A percentile compares a stretch with the other conserved stretches of the same genome.
Evolutionary conservation across 116 monocot genomes (phyloP).

Genomic region (Posidonia oceanica): DNA sequence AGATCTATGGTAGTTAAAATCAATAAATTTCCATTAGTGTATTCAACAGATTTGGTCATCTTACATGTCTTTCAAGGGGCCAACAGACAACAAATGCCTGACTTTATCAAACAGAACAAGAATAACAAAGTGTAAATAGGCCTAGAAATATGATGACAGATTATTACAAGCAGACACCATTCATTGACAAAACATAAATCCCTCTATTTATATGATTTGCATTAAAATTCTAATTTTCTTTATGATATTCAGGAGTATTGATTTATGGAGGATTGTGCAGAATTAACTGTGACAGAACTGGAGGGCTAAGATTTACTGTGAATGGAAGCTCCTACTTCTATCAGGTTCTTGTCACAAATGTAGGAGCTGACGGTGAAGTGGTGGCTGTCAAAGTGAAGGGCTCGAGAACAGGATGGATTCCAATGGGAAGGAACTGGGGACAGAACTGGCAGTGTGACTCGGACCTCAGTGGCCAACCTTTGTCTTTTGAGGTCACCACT

Average conservation of each 20-base stretch:
- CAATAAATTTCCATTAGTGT: too few species aligned
- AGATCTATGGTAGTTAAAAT: too few species aligned
- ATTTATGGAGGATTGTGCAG: slow-evolving; percentile 18
- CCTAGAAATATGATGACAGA: too few species aligned
- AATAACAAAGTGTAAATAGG: too few species aligned
- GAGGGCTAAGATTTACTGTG: slow-evolving; percentile 66
- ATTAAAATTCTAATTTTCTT: too few species aligned
- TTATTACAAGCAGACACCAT: too few species aligned
- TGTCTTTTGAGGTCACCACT: slow-evolving; percentile 77
- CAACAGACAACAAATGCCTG: too few species aligned
- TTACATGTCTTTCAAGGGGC: too few species aligned
- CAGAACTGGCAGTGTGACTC: slow-evolving; percentile 85
- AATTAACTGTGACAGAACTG: slow-evolving; percentile 46
- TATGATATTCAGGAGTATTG: background rate
- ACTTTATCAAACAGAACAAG: too few species aligned
- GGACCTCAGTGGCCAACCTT: slow-evolving; percentile 50
- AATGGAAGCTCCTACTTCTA: slow-evolving; percentile 52
- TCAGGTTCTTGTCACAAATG: slow-evolving; percentile 67
- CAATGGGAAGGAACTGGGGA: slow-evolving; percentile 94
- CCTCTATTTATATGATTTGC: too few species aligned
- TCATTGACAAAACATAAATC: too few species aligned
- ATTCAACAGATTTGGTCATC: too few species aligned
- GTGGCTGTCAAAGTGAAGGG: slow-evolving; percentile 76
- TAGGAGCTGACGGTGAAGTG: slow-evolving; percentile 58
- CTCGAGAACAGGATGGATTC: slow-evolving; percentile 61